Conservation (phyloP, 495 filamentous ascomycete species). For the Astrothelium macrocarpum region DNA sequence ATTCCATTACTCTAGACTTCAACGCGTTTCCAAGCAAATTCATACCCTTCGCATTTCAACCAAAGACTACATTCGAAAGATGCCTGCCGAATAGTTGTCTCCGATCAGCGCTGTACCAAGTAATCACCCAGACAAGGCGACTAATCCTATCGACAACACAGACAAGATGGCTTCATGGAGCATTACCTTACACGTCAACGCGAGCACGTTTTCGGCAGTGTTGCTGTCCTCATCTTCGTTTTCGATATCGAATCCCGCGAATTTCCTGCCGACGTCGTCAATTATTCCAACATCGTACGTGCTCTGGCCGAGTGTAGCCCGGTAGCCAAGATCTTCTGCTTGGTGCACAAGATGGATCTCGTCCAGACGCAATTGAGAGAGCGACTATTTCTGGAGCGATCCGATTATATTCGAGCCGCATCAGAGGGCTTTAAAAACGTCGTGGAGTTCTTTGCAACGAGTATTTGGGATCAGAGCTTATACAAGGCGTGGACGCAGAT, state of each 20-base stretch:
- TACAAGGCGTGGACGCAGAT: constrained; percentile 97
- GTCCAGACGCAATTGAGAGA: constrained; percentile 69
- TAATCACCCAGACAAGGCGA: too few species aligned
- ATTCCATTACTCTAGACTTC: neutral
- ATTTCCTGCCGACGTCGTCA: constrained; percentile 80
- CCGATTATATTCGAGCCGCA: constrained; percentile 59
- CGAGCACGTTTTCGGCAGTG: constrained; percentile 88
- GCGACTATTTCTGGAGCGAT: constrained; percentile 70
- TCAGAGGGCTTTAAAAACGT: constrained; percentile 59
- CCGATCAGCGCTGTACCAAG: too few species aligned
- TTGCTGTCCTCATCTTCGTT: constrained; percentile 96
- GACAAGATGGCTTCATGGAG: constrained; percentile 97
- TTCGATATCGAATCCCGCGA: constrained; percentile 96
- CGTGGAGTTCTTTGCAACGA: constrained; percentile 67
- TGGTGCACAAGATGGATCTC: constrained; percentile 99
- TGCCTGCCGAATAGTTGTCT: too few species aligned
- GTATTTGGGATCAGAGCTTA: constrained; percentile 97
- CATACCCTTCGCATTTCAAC: constrained; percentile 1
- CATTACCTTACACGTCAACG: constrained; percentile 92
- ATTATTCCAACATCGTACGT: constrained; percentile 75
- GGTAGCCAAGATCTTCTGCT: constrained; percentile 74
- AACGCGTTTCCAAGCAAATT: too few species aligned
- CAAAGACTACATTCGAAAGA: neutral
- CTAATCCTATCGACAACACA: constrained; percentile 26
- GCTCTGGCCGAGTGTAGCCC: constrained; percentile 79